Evolutionary conservation across 1,139 yeast species (phyloP).

Genomic region (Kodamaea sp.): DNA sequence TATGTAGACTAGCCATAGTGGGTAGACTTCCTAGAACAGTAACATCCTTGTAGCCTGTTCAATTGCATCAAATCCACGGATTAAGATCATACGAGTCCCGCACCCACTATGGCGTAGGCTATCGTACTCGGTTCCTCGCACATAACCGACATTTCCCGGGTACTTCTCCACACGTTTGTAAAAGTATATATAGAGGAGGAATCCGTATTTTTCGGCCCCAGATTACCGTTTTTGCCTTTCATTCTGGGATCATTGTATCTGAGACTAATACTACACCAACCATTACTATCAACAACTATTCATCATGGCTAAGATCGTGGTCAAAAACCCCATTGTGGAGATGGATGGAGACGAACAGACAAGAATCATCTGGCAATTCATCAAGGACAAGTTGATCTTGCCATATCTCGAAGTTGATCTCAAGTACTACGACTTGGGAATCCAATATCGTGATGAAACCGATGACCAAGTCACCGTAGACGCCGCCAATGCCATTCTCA

Average conservation of each 20-base stretch:
- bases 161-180: no score
- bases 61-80: no score
- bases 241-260: no score
- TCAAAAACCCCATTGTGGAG: constrained; percentile 73
- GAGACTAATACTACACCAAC: neutral
- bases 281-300: neutral
- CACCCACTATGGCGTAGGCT: no score
- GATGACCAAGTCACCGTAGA: constrained; percentile 72
- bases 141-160: constrained; percentile 2
- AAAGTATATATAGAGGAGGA: no score
- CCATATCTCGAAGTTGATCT: constrained; percentile 75
- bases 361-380: constrained; percentile 77
- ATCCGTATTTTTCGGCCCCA: no score
- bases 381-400: constrained; percentile 65
- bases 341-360: constrained; percentile 89
- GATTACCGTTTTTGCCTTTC: no score
- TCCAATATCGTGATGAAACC: constrained; percentile 69
- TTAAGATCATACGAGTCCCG: no score
- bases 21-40: no score
- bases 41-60: no score
- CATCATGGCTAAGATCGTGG: constrained; percentile 55
- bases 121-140: no score
- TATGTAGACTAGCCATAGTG: no score
- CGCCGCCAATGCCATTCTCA: constrained; percentile 72
- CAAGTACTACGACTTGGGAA: constrained; percentile 74